Evolutionary conservation across 345 rosid genomes (phyloP).

Genomic region (rapeseed (Brassica napus)): DNA sequence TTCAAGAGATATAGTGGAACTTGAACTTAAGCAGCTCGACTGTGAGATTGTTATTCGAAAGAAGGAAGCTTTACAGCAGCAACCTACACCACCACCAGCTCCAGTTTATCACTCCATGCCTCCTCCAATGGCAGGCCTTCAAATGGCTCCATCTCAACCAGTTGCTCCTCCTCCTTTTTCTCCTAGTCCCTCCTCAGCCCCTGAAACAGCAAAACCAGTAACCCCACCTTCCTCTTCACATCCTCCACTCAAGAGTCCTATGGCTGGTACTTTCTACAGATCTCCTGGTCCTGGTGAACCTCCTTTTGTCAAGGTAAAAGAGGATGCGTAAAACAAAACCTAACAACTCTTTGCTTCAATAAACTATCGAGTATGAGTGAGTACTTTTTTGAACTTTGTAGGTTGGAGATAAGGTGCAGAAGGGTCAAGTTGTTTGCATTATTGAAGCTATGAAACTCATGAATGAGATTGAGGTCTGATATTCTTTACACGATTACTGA

Average conservation of each 20-base stretch:
- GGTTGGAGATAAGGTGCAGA: constrained; percentile 98
- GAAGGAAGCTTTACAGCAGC: constrained; percentile 77
- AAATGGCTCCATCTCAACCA: constrained; percentile 48
- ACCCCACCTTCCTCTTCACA: constrained; percentile 51
- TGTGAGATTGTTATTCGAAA: constrained; percentile 82
- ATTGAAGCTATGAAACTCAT: constrained; percentile 97
- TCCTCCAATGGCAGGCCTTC: constrained; percentile 47
- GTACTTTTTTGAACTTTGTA: constrained; percentile 22
- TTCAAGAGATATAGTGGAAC: constrained; percentile 81
- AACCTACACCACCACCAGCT: constrained; percentile 39
- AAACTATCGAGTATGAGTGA: not conserved
- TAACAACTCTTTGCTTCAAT: not conserved
- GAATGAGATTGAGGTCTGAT: constrained; percentile 93
- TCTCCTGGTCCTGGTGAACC: constrained; percentile 91
- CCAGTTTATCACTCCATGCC: constrained; percentile 47
- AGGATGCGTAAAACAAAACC: not conserved
- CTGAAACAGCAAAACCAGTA: constrained; percentile 49
- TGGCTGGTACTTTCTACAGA: constrained; percentile 96
- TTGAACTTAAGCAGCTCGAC: constrained; percentile 80
- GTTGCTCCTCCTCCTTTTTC: constrained; percentile 43
- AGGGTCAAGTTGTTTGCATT: constrained; percentile 93
- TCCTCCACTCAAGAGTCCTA: constrained; percentile 77
- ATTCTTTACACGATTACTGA: not conserved
- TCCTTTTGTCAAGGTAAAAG: constrained; percentile 78
- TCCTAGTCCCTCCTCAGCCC: constrained; percentile 42